These are phyloP conservation scores for Nasturtium officinale DNA, from an alignment of 345 rosid species.

Conservation along the genomic window DNA sequence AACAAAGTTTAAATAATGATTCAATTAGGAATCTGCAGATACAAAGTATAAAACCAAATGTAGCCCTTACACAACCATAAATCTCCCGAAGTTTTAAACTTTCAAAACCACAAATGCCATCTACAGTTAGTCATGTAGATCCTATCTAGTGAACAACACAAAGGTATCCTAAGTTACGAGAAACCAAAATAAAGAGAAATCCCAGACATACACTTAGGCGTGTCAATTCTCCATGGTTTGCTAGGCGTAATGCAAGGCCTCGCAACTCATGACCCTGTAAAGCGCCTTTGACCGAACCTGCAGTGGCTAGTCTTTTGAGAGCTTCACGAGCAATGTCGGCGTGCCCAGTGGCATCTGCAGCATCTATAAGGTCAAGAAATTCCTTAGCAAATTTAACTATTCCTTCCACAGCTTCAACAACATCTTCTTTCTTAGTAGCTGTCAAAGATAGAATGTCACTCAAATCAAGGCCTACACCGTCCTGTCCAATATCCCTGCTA, in stretches of 20 bases:
- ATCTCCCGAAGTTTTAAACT: not conserved
- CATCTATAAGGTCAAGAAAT: slow-evolving; percentile 97
- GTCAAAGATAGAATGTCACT: slow-evolving; percentile 83
- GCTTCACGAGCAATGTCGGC: slow-evolving; percentile 94
- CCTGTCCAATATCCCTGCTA: slow-evolving; percentile 91
- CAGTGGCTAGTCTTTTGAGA: slow-evolving; percentile 89
- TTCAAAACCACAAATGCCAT: slow-evolving; percentile 1
- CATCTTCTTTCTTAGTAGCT: slow-evolving; percentile 77
- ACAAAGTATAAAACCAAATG: not conserved
- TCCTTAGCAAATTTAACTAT: slow-evolving; percentile 87
- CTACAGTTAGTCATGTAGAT: not conserved
- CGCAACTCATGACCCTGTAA: slow-evolving; percentile 82
- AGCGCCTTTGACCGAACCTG: slow-evolving; percentile 97
- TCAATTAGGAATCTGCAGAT: not conserved
- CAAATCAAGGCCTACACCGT: slow-evolving; percentile 69
- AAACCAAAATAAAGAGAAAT: slow-evolving; percentile 23
- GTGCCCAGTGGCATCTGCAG: slow-evolving; percentile 98
- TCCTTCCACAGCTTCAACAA: slow-evolving; percentile 94
- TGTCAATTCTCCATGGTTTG: slow-evolving; percentile 96
- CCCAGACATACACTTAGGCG: slow-evolving; percentile 69
- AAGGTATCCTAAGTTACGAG: not conserved
- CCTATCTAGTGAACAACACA: not conserved
- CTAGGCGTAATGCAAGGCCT: slow-evolving; percentile 94
- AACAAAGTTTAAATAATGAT: slow-evolving; percentile 25
- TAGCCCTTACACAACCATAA: not conserved